phyloP scores from a whole-genome alignment of 2,329 filamentous ascomycete genomes.

The Ophiosphaerella herpotricha region DNA sequence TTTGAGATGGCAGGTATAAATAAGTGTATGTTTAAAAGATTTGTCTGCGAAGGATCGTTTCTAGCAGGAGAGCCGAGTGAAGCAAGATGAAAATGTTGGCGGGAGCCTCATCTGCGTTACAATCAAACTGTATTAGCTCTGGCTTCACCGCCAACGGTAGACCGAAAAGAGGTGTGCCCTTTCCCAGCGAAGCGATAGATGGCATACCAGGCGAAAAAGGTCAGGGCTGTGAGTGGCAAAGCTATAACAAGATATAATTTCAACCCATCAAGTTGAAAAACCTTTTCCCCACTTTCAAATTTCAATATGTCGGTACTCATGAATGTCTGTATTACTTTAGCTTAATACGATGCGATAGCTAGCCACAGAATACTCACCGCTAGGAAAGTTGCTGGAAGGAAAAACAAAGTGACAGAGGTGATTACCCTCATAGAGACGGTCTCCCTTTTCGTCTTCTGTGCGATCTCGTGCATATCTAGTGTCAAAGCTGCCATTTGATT shows the following conservation, averaged over 20 bases:
- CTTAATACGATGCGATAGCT: not conserved
- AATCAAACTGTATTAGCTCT: too few relatives aligned
- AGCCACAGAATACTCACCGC: slow-evolving; percentile 36
- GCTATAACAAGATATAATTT: slow-evolving; percentile 41
- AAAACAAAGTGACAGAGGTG: slow-evolving; percentile 50
- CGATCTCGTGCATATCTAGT: slow-evolving; percentile 35
- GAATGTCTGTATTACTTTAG: slow-evolving; percentile 39
- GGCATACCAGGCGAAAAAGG: slow-evolving; percentile 41
- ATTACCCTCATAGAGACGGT: slow-evolving; percentile 51
- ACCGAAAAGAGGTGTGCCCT: not conserved
- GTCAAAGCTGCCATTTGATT: slow-evolving; percentile 37
- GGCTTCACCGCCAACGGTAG: too few relatives aligned
- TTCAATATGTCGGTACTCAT: slow-evolving; percentile 49
- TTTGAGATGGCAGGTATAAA: too few relatives aligned
- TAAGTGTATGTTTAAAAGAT: too few relatives aligned
- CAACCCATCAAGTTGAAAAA: slow-evolving; percentile 20
- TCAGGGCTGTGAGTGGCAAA: slow-evolving; percentile 43
- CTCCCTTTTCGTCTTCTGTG: slow-evolving; percentile 45
- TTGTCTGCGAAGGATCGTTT: too few relatives aligned
- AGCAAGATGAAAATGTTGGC: too few relatives aligned
- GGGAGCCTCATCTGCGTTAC: too few relatives aligned
- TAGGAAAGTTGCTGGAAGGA: slow-evolving; percentile 51
- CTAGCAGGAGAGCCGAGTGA: too few relatives aligned
- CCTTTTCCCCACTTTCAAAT: slow-evolving; percentile 18
- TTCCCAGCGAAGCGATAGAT: slow-evolving; percentile 39